Evolutionary conservation across 305 asterid genomes (phyloP).

Genomic region (Striga hermonthica): DNA sequence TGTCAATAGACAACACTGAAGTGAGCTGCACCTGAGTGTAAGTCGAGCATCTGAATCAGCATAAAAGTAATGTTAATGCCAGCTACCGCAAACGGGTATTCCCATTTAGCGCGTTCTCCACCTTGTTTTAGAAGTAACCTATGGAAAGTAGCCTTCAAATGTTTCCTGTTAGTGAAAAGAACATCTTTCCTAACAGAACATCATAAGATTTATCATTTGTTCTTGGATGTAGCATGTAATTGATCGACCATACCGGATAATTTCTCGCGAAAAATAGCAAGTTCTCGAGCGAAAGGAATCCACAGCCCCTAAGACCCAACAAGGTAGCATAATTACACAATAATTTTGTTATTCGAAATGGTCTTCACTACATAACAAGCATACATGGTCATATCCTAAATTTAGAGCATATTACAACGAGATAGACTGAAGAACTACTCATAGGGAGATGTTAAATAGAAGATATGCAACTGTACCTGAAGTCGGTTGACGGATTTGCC

Average conservation of each 20-base stretch:
- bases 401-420: too few species aligned
- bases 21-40: constrained; percentile 53
- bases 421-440: too few species aligned
- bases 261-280: constrained; percentile 74
- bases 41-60: constrained; percentile 92
- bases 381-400: background rate
- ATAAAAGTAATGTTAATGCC: constrained; percentile 82
- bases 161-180: constrained; percentile 50
- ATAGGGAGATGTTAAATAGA: too few species aligned
- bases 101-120: constrained; percentile 83
- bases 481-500: constrained; percentile 87
- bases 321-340: constrained; percentile 32
- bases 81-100: constrained; percentile 94
- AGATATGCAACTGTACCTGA: constrained; percentile 49
- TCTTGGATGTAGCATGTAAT: constrained; percentile 35
- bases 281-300: constrained; percentile 91
- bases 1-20: too few species aligned
- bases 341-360: background rate
- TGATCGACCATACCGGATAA: constrained; percentile 65
- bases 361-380: background rate
- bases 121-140: constrained; percentile 78
- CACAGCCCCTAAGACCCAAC: constrained; percentile 74
- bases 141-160: constrained; percentile 81
- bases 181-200: constrained; percentile 20
- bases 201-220: constrained; percentile 25